These are phyloP conservation scores for Massarina eburnea DNA, from an alignment of 2,329 filamentous ascomycete species.

Conservation along the genomic window DNA sequence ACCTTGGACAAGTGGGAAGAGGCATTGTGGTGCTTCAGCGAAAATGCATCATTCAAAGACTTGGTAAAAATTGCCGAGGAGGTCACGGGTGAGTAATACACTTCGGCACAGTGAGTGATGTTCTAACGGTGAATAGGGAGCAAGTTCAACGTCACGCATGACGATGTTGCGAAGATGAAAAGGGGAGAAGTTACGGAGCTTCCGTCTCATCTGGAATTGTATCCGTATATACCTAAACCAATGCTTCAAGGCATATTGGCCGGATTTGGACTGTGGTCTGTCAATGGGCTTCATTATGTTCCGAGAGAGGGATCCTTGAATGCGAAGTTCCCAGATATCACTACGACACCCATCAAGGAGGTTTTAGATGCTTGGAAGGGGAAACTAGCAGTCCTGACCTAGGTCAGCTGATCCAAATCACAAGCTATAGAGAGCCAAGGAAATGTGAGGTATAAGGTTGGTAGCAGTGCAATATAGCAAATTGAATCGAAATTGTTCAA, in stretches of 20 bases:
- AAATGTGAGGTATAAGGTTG: background rate
- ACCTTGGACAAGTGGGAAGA: slow-evolving; percentile 38
- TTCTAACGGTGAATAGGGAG: slow-evolving; percentile 27
- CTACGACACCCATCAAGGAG: slow-evolving; percentile 13
- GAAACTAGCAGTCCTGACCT: slow-evolving; percentile 2
- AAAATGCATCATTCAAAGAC: slow-evolving; percentile 50
- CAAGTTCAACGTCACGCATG: slow-evolving; percentile 20
- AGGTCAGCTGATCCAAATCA: background rate
- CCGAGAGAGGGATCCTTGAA: slow-evolving; percentile 15
- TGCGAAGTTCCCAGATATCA: slow-evolving; percentile 19
- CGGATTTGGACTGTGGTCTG: slow-evolving; percentile 14
- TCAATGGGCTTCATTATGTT: slow-evolving; percentile 8
- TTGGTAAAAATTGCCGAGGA: slow-evolving; percentile 47
- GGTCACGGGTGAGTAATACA: slow-evolving; percentile 14
- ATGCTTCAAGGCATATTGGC: slow-evolving; percentile 11
- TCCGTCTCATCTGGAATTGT: slow-evolving; percentile 13
- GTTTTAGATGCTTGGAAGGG: slow-evolving; percentile 13
- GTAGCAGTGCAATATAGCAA: background rate
- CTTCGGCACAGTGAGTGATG: background rate
- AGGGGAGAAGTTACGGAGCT: slow-evolving; percentile 17
- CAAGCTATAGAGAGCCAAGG: background rate
- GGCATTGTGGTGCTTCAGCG: slow-evolving; percentile 31
- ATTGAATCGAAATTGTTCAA: slow-evolving; percentile 1
- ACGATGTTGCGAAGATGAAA: slow-evolving; percentile 16
- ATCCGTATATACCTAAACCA: slow-evolving; percentile 18